phyloP scores from a whole-genome alignment of 768 basidiomycete genomes.

The Termitomyces sp. region DNA sequence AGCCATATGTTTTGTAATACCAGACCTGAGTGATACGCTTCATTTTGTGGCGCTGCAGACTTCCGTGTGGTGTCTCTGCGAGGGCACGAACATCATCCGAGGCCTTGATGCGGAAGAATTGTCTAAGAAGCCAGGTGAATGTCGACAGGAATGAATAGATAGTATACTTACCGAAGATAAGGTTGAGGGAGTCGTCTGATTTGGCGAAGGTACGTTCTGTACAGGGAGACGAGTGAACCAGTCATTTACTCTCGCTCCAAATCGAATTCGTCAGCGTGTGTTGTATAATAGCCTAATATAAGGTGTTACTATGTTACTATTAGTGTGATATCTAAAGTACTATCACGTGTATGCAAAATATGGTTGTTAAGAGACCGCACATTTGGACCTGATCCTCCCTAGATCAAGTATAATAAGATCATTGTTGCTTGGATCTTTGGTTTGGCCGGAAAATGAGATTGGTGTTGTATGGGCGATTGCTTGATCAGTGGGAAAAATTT shows the following conservation, averaged over 20 bases:
- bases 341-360: too few species aligned
- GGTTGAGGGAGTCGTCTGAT: slow-evolving; percentile 34
- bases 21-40: slow-evolving; percentile 50
- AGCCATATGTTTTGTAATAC: neutral
- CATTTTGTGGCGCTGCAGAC: slow-evolving; percentile 33
- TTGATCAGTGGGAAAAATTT: neutral
- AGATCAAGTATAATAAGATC: too few species aligned
- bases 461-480: neutral
- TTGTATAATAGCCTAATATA: too few species aligned
- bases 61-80: slow-evolving; percentile 25
- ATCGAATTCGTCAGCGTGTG: too few species aligned
- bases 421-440: neutral
- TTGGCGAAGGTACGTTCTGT: slow-evolving; percentile 37
- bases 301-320: too few species aligned
- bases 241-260: too few species aligned
- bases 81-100: slow-evolving; percentile 52
- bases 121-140: slow-evolving; percentile 30
- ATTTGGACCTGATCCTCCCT: too few species aligned
- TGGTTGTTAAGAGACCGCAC: too few species aligned
- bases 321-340: too few species aligned
- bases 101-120: slow-evolving; percentile 59
- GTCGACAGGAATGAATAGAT: neutral
- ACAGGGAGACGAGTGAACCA: slow-evolving; percentile 25
- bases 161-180: slow-evolving; percentile 34
- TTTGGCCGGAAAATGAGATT: neutral